These are phyloP conservation scores for Aspergillus haitiensis DNA, from an alignment of 495 filamentous ascomycete genomes.

Conservation along the genomic window DNA sequence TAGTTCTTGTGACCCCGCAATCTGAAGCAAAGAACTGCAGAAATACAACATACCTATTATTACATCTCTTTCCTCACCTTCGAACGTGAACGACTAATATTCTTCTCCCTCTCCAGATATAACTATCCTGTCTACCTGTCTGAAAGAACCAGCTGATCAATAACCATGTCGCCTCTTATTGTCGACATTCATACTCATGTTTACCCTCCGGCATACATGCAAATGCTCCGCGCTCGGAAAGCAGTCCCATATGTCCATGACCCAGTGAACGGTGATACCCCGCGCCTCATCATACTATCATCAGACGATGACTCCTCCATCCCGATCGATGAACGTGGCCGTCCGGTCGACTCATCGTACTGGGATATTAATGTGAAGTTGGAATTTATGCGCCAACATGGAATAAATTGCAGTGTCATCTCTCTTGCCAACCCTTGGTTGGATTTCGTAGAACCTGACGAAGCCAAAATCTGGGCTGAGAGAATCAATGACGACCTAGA, in stretches of 20 bases:
- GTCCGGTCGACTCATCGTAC: slow-evolving; percentile 75
- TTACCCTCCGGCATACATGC: slow-evolving; percentile 82
- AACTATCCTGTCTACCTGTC: background rate
- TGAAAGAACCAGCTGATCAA: background rate
- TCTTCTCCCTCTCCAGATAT: background rate
- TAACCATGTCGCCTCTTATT: slow-evolving; percentile 42
- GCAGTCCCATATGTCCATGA: slow-evolving; percentile 78
- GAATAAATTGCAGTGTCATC: slow-evolving; percentile 79
- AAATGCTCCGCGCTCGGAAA: slow-evolving; percentile 71
- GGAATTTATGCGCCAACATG: slow-evolving; percentile 81
- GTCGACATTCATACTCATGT: slow-evolving; percentile 96
- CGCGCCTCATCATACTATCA: slow-evolving; percentile 77
- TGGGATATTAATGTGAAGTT: slow-evolving; percentile 72
- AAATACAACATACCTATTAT: background rate
- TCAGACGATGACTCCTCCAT: slow-evolving; percentile 60
- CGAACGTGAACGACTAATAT: background rate
- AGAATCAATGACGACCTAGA: slow-evolving; percentile 78
- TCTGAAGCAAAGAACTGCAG: background rate
- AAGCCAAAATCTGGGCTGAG: slow-evolving; percentile 61
- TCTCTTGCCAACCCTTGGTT: slow-evolving; percentile 96
- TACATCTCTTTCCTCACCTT: background rate
- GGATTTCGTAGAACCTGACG: slow-evolving; percentile 69
- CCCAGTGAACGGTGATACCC: slow-evolving; percentile 54
- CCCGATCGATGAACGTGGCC: slow-evolving; percentile 55
- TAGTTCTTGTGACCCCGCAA: background rate